These are phyloP conservation scores for Clitocybe nebularis DNA, from an alignment of 1,284 basidiomycete species.

Conservation along the genomic window DNA sequence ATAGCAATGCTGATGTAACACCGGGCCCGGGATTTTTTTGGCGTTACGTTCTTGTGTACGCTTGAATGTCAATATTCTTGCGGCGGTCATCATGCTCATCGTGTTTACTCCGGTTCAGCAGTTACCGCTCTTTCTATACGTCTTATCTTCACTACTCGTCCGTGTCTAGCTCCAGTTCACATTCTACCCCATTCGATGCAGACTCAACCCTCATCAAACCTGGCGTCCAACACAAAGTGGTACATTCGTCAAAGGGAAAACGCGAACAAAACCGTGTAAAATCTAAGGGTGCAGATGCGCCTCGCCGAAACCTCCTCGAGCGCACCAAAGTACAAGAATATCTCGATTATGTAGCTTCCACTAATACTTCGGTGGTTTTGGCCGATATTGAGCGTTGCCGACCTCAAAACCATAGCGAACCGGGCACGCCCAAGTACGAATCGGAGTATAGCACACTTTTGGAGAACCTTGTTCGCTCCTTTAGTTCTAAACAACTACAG, in stretches of 20 bases:
- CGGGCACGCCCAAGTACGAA: conserved; percentile 44
- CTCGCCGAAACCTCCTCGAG: conserved; percentile 24
- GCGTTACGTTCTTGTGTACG: background rate
- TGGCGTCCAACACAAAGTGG: too few species aligned
- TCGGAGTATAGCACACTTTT: conserved; percentile 47
- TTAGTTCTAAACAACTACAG: conserved; percentile 59
- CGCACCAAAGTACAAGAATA: conserved; percentile 48
- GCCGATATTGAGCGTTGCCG: conserved; percentile 54
- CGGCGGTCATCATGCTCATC: conserved; percentile 11
- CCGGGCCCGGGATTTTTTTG: background rate
- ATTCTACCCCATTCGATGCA: too few species aligned
- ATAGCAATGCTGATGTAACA: background rate
- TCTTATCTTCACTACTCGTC: too few species aligned
- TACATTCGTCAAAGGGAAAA: background rate
- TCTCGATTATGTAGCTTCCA: conserved; percentile 46
- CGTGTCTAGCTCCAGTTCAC: too few species aligned
- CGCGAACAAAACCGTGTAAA: background rate
- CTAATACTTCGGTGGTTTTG: conserved; percentile 42
- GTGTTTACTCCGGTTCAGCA: conserved; percentile 4
- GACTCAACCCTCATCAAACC: too few species aligned
- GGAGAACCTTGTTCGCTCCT: conserved; percentile 54
- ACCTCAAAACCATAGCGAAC: conserved; percentile 34
- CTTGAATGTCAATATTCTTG: conserved; percentile 12
- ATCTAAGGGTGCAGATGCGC: background rate
- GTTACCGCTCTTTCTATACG: background rate